Evolutionary conservation across 2,329 filamentous ascomycete species (phyloP).

Genomic region (Xylaria sp.): DNA sequence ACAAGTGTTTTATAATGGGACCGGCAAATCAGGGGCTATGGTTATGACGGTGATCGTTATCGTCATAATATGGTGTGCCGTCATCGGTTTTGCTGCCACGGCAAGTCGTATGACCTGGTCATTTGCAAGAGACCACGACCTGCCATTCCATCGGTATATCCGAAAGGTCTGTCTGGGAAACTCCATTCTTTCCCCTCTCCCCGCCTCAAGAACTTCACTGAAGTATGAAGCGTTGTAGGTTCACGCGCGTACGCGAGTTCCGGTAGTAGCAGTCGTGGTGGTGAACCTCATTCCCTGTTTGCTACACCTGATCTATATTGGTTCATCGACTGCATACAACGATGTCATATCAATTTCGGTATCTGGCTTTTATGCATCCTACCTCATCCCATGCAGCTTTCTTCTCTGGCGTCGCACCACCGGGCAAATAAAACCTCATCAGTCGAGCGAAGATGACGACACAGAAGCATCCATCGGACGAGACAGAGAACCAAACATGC

Average conservation of each 20-base stretch:
- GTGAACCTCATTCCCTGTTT: slow-evolving; percentile 18
- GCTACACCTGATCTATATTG: no score
- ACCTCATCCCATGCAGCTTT: no score
- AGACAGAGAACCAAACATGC: slow-evolving; percentile 1
- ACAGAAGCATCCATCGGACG: slow-evolving; percentile 1
- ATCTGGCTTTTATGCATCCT: no score
- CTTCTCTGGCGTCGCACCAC: no score
- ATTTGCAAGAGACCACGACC: slow-evolving; percentile 23
- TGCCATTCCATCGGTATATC: slow-evolving; percentile 18
- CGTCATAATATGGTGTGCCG: slow-evolving; percentile 16
- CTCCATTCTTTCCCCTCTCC: neutral
- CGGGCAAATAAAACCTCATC: slow-evolving; percentile 16
- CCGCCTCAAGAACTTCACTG: neutral
- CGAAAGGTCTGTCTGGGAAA: slow-evolving; percentile 15
- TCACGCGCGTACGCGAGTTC: slow-evolving; percentile 15
- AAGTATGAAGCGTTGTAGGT: slow-evolving; percentile 7
- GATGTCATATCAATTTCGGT: no score
- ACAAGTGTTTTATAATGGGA: slow-evolving; percentile 17
- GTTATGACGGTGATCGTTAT: slow-evolving; percentile 20
- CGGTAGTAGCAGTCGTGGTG: slow-evolving; percentile 8
- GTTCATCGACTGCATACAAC: no score
- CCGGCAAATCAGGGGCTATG: slow-evolving; percentile 18
- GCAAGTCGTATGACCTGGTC: slow-evolving; percentile 22
- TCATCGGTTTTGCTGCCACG: slow-evolving; percentile 20
- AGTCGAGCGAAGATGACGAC: neutral